Base-by-base conservation (phyloP, 2,329 filamentous ascomycete genomes). In the Pochonia chlamydosporia region DNA sequence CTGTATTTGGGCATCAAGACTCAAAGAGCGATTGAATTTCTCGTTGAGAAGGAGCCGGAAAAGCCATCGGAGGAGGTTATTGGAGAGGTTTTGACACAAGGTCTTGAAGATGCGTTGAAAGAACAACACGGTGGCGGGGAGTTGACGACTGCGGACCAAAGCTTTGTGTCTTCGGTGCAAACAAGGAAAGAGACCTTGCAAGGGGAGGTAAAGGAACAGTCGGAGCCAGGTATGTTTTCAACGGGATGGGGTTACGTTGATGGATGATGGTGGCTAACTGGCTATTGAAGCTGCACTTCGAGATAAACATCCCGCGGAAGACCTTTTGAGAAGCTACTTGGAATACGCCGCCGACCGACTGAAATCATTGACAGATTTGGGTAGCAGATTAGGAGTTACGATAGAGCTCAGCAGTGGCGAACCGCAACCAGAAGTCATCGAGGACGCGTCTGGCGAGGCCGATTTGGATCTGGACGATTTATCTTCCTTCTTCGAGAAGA, bases 41-140 rank as follows among this genome's bases (percentile, higher is more conserved):
- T 85, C 18, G 68, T 74, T 36, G 67, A 66, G 6, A 63, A 76
- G 41, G 67, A 72, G 1, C 77, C 75, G 46, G 75, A 72, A 14
- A 64, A 79, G 44, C 57, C 59, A 14, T 66, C 71, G 13, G 78
- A 79, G 13, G 75, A 80, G 14, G 66, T 75, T 16, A 60, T 84
- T 14, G 73, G 75, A 10, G 75, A 81, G 45, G 71, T 79, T 3
- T 72, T 88, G 30, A 70, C 75, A 6, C 67, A 74, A 8, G 70
- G 84, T 4, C 63, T 87, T 3, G 73, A 84, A 23, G 69, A 71
- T 10, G 65, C 67, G 39, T 55, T 77, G 40, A 68, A 60, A 10
- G 56, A 57, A 18, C 56, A 65, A 28, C 63, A 64, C 42, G 59
- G 59, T 3, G 59, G 58, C 14, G 52, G 56, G 20, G 61, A 63